Evolutionary conservation across 2,329 filamentous ascomycete species (phyloP).

Genomic region (Atkinsonella hypoxylon): DNA sequence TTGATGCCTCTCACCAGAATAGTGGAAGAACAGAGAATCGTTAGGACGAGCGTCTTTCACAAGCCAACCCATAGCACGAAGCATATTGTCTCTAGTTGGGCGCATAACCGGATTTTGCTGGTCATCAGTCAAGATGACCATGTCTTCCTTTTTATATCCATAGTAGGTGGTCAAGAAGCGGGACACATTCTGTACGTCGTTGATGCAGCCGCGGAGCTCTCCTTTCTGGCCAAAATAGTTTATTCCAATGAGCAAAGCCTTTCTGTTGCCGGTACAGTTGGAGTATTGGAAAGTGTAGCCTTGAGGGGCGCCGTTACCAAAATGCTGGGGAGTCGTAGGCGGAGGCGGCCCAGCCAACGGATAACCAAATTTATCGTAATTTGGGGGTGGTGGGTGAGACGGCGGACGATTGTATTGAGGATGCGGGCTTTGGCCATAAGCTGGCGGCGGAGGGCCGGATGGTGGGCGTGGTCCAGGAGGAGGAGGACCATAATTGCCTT

Average conservation of each 20-base stretch:
- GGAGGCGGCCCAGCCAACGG: slow-evolving; percentile 30
- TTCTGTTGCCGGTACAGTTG: slow-evolving; percentile 59
- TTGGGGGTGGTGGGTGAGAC: slow-evolving; percentile 27
- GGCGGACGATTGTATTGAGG: slow-evolving; percentile 15
- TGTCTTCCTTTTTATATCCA: slow-evolving; percentile 64
- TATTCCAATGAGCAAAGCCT: slow-evolving; percentile 67
- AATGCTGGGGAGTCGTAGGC: slow-evolving; percentile 39
- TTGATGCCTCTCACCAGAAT: slow-evolving; percentile 38
- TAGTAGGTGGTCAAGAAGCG: slow-evolving; percentile 56
- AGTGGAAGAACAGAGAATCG: slow-evolving; percentile 67
- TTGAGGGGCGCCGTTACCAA: slow-evolving; percentile 55
- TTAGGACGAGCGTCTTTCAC: slow-evolving; percentile 60
- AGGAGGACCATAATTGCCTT: slow-evolving; percentile 9
- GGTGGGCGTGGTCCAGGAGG: slow-evolving; percentile 12
- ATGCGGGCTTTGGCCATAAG: slow-evolving; percentile 10
- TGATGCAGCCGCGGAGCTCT: slow-evolving; percentile 67
- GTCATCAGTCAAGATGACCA: slow-evolving; percentile 69
- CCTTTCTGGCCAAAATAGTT: slow-evolving; percentile 67
- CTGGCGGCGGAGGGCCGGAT: slow-evolving; percentile 9
- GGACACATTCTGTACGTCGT: slow-evolving; percentile 69
- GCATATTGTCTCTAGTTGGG: slow-evolving; percentile 65
- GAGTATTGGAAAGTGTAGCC: slow-evolving; percentile 67
- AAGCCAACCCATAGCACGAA: slow-evolving; percentile 65
- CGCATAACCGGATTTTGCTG: slow-evolving; percentile 56
- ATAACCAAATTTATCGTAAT: slow-evolving; percentile 36